These are phyloP conservation scores for Polychytrium aggregatum DNA, from an alignment of 192 early-diverging fungal species.

Conservation along the genomic window DNA sequence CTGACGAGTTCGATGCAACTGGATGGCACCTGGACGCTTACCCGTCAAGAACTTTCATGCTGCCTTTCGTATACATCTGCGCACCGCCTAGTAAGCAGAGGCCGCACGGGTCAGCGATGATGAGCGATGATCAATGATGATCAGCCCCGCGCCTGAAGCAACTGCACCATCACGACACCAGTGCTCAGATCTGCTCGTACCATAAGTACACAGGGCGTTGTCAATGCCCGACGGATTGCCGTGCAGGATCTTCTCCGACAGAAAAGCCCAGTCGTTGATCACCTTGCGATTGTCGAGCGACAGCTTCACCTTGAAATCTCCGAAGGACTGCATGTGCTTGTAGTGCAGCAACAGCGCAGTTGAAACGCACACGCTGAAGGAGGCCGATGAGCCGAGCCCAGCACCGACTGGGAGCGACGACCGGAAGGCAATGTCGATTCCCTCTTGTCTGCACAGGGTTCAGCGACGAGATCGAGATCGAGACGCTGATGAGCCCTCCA, in stretches of 20 bases:
- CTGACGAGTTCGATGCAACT: background rate
- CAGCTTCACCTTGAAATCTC: slow-evolving; percentile 6
- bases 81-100: slow-evolving; percentile 48
- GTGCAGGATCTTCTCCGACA: slow-evolving; percentile 88
- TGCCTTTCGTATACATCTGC: slow-evolving; percentile 54
- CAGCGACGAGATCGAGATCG: too few species aligned
- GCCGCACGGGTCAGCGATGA: too few species aligned
- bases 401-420: slow-evolving; percentile 82
- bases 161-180: too few species aligned
- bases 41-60: slow-evolving; percentile 38
- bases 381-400: slow-evolving; percentile 92
- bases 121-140: too few species aligned
- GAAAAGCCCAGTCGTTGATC: slow-evolving; percentile 87
- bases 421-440: slow-evolving; percentile 50
- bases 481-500: too few species aligned
- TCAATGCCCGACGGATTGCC: slow-evolving; percentile 93
- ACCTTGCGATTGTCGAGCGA: slow-evolving; percentile 13
- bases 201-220: slow-evolving; percentile 80
- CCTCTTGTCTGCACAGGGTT: too few species aligned
- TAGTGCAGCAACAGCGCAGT: slow-evolving; percentile 54
- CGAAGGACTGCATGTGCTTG: slow-evolving; percentile 6
- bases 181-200: slow-evolving; percentile 19
- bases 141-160: too few species aligned
- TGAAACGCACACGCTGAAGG: slow-evolving; percentile 71
- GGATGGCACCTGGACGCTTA: slow-evolving; percentile 10